Base-by-base conservation (phyloP, 1,284 basidiomycete genomes). In the Apiotrichum mycotoxinovorans region DNA sequence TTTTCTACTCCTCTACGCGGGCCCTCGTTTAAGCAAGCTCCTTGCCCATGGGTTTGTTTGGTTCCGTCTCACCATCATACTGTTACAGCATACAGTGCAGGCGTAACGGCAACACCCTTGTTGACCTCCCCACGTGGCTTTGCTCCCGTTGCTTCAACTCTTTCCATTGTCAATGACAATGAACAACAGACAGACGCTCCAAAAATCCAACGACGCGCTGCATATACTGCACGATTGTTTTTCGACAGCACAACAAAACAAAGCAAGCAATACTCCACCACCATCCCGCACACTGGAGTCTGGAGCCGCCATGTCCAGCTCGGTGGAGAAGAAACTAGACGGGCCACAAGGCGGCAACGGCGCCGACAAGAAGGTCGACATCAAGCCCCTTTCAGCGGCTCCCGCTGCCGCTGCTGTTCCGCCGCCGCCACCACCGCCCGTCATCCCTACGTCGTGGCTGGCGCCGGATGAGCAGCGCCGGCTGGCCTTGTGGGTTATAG, bases 371-470 rank as follows among this genome's bases (percentile, higher is more conserved):
- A 25, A 26, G 33, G 30, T 41, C 4, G 44, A 38, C 18, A 34
- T 45, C 38, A 48, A 43, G 45, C 51, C 44, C 27, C 37, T 37
- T 5, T 12, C 30, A 5, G 30, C 30, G 34, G 20, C 56, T 10
- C 30, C 27, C 18, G 38, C 49, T 34, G 30, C 27, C 22, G 26
- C 23, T 26, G 44, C 53, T 27, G 20, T 27, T 2, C 45, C 51
- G 3, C 60, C 63, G 30, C 58, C 62, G 4, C 63, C 67, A 1
- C 64, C 66, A 12, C 67, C 68, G 12, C 70, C 74, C 0, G 65
- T 74, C 33, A 75, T 76, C 50, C 71, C 74, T 5, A 69, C 71
- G 37, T 52, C 68, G 41, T 69, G 64, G 64, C 63, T 75, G 18
- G 62, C 64, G 22, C 66, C 70, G 2, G 62, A 69, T 17, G 75